Evolutionary conservation across 2,329 filamentous ascomycete genomes (phyloP).

Genomic region (Paraphaeosphaeria sporulosa): DNA sequence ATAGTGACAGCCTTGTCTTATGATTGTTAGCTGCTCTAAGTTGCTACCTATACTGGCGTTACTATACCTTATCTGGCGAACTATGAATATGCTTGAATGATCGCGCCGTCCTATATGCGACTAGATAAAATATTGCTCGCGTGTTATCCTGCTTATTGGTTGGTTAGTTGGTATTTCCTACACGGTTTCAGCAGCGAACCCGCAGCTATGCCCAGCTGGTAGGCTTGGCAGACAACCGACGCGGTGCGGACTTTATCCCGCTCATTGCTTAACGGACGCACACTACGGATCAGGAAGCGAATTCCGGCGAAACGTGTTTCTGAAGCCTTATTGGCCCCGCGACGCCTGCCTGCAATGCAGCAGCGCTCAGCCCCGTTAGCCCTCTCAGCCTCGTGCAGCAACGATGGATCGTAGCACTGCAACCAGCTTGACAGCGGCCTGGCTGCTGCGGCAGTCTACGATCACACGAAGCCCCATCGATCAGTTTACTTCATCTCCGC

Average conservation of each 20-base stretch:
- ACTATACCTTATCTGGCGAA: background rate
- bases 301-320: slow-evolving; percentile 9
- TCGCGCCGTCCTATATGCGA: background rate
- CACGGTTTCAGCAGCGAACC: no score
- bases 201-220: no score
- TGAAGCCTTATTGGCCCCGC: background rate
- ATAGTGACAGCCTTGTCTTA: background rate
- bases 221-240: no score
- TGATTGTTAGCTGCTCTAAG: background rate
- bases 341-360: slow-evolving; percentile 9
- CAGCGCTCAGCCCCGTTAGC: slow-evolving; percentile 20
- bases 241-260: no score
- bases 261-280: background rate
- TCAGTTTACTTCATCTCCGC: background rate
- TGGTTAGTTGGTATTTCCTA: no score
- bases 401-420: slow-evolving; percentile 18
- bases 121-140: background rate
- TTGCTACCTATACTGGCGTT: background rate
- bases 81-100: background rate
- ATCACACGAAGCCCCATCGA: slow-evolving; percentile 9
- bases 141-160: background rate
- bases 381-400: slow-evolving; percentile 8
- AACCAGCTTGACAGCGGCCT: slow-evolving; percentile 15
- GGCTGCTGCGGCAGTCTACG: slow-evolving; percentile 16
- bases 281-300: background rate